Evolutionary conservation across 2,329 filamentous ascomycete genomes (phyloP).

Genomic region (Xylaria sp.): DNA sequence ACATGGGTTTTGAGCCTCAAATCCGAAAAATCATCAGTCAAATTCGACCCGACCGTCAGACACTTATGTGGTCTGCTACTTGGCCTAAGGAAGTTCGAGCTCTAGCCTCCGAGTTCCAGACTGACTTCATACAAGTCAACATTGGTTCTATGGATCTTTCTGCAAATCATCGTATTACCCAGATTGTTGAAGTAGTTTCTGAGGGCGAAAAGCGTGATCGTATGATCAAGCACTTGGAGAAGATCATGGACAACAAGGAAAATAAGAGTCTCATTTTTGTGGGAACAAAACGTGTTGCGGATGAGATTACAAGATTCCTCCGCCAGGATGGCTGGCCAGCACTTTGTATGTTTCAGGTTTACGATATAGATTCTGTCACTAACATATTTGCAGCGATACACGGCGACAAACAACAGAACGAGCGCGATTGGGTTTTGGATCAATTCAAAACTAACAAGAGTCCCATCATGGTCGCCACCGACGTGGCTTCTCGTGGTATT

Average conservation of each 20-base stretch:
- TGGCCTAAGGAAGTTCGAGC: slow-evolving; percentile 99
- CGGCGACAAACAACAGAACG: slow-evolving; percentile 99
- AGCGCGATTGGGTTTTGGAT: slow-evolving; percentile 99
- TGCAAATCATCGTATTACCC: slow-evolving; percentile 97
- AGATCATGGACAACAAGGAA: slow-evolving; percentile 94
- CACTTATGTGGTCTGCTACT: slow-evolving; percentile 99
- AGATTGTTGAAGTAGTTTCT: slow-evolving; percentile 94
- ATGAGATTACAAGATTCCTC: slow-evolving; percentile 96
- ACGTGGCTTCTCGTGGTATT: slow-evolving; percentile 99
- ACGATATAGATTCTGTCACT: slow-evolving; percentile 54
- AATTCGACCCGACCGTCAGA: slow-evolving; percentile 97
- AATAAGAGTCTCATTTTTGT: slow-evolving; percentile 98
- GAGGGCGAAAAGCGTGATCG: slow-evolving; percentile 98
- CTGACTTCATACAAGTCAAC: slow-evolving; percentile 98
- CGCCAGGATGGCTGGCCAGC: slow-evolving; percentile 98
- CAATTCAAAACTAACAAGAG: slow-evolving; percentile 99
- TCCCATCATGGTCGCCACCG: slow-evolving; percentile 99
- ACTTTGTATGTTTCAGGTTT: slow-evolving; percentile 75
- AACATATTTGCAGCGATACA: slow-evolving; percentile 79
- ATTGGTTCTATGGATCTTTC: slow-evolving; percentile 95
- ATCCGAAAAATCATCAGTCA: slow-evolving; percentile 98
- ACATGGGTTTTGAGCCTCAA: slow-evolving; percentile 99
- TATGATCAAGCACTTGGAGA: slow-evolving; percentile 98
- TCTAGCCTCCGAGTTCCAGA: slow-evolving; percentile 88
- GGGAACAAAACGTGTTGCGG: slow-evolving; percentile 91